Evolutionary conservation across 352 stramenopile species (phyloP), one percentile per base, ranked within the genome.

Genomic region (Globisporangium takayamanum): DNA sequence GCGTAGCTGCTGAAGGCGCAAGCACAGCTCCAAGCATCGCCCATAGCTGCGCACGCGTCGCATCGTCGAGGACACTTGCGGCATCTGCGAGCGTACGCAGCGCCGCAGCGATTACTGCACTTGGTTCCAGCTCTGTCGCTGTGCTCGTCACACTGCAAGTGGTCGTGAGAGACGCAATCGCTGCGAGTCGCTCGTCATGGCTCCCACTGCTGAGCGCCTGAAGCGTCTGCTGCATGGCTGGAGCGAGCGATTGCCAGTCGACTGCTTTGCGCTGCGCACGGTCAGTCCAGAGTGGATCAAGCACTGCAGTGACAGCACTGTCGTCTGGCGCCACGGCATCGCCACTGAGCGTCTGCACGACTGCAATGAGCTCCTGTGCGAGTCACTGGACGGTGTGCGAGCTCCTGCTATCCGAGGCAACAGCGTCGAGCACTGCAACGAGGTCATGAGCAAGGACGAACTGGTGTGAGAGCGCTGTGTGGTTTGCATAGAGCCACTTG

Each of bases 401-500:
- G 28, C 33, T 51, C 3, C 10, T 3, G 28, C 5, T 39, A 14
- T n/a, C 45, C 16, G 28, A 42, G 30, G 11, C 26, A 16, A 20
- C 18, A 26, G 5, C 12, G 8, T 25, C 11, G 18, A 59, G 53
- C 42, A n/a, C 10, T 3, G 14, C 28, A 12, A n/a, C 14, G 26
- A 59, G 26, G 20, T 59, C 18, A n/a, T 51, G n/a, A 8, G 42
- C 5, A 5, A 33, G 25, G 16, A 52, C 11, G 0, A 59, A 46
- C 8, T 20, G 11, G 10, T 7, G 4, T 1, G 53, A 36, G 53
- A 59, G 36, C 16, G 26, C 42, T 28, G 28, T 2, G 5, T 18
- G 50, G 42, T 59, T 59, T 10, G 10, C 41, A 3, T 25, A 26
- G 25, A 59, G 53, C 53, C 42, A 59, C 42, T 59, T 59, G 42